Evolutionary conservation across 2,329 filamentous ascomycete species (phyloP), one percentile per base, ranked within the genome.

Genomic region (Cordyceps farinosa): DNA sequence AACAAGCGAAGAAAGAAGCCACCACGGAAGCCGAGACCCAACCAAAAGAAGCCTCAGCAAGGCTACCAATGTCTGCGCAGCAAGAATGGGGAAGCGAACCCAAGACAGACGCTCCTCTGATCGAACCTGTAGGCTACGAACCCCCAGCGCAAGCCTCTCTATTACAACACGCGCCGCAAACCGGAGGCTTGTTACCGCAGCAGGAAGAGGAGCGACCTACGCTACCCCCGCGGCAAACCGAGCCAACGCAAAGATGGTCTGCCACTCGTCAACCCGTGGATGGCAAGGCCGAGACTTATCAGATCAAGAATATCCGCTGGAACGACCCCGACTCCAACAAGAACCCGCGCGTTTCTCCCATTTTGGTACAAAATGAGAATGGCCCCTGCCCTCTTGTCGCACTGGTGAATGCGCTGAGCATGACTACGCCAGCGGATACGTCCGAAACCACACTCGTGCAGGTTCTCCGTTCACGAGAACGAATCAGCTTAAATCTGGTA

Each of bases 381-480:
- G 95, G 95, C 0, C 95, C 95, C 1, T 99, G 95, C 74, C 95
- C 95, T 1, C 78, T 99, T 15, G 86, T 99, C 32, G 95, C 95
- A 2, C 81, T 99, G 5, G 93, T 98, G 64, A 99, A 99, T 73
- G 93, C 93, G 1, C 81, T 99, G 17, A 90, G 92, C 0, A 78
- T 99, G 61, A 93, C 92, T 3, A 94, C 92, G 0, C 88, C 90
- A 1, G 80, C 87, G 3, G 82, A 85, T 27, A 73, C 73, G 56
- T 79, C 68, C 68, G 78, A 90, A 40, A 90, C 92, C 0, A 88
- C 90, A 0, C 82, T 98, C 22, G 84, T 94, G 0, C 90, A 93
- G 66, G 88, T 90, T 0, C 79, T 99, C 13, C 81, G 87, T 44
- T 89, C 89, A 3, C 85, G 92, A 45, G 95, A 98, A 74, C 91